phyloP scores from a whole-genome alignment of 108 stramenopile genomes.

The Thalassiosira profunda region DNA sequence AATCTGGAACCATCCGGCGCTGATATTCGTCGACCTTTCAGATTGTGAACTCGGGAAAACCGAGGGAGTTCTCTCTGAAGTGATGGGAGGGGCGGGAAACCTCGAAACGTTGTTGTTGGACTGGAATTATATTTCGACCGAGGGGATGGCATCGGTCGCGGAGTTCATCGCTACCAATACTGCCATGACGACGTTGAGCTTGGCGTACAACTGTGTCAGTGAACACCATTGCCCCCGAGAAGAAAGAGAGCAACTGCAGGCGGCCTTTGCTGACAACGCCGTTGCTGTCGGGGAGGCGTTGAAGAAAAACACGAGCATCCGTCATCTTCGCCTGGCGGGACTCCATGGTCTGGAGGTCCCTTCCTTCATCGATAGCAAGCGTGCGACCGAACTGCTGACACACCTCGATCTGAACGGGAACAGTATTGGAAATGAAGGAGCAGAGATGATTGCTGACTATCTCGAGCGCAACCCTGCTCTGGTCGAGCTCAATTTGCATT shows the following conservation, averaged over 20 bases:
- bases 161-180: slow-evolving; percentile 6
- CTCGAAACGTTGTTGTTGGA: background rate
- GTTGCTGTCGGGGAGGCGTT: background rate
- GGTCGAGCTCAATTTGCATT: background rate
- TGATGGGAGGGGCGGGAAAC: background rate
- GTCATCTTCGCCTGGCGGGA: background rate
- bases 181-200: background rate
- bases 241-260: too few species aligned
- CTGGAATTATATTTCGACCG: background rate
- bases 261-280: too few species aligned
- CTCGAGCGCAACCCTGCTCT: slow-evolving; percentile 1
- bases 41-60: background rate
- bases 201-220: background rate
- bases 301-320: slow-evolving; percentile 2
- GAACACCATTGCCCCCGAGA: too few species aligned
- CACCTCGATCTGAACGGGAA: slow-evolving; percentile 14
- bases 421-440: background rate
- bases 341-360: background rate
- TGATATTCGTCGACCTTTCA: background rate
- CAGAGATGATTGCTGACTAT: background rate
- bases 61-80: background rate
- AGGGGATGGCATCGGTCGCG: background rate
- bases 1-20: background rate
- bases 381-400: background rate
- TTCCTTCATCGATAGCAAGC: background rate